Conservation (phyloP, 371 early-diverging fungal species). For the Mortierella sp. region DNA sequence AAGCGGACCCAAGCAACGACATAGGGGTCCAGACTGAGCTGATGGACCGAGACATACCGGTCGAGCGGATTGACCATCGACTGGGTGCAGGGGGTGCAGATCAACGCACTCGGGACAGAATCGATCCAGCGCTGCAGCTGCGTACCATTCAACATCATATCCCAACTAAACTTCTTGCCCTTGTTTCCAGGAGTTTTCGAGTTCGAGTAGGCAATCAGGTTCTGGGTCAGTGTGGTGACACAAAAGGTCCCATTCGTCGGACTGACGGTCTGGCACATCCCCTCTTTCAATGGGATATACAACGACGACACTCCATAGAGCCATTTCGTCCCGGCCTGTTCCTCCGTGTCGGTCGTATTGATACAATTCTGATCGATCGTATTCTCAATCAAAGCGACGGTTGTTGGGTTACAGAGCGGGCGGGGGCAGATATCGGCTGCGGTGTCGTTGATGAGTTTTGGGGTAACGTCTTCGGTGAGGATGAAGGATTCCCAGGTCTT, state of each 20-base stretch:
- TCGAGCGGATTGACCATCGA: constrained; percentile 41
- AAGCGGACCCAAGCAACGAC: constrained; percentile 16
- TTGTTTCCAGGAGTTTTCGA: background rate
- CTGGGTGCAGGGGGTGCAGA: constrained; percentile 41
- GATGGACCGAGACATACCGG: constrained; percentile 18
- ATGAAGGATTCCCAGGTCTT: constrained; percentile 4
- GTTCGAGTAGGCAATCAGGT: constrained; percentile 17
- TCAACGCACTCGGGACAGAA: constrained; percentile 3
- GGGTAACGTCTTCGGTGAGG: constrained; percentile 18
- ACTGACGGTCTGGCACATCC: constrained; percentile 31
- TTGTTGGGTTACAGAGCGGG: constrained; percentile 22
- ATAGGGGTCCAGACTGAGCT: constrained; percentile 14
- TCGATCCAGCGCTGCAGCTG: constrained; percentile 24
- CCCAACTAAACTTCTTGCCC: constrained; percentile 15
- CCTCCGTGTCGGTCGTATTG: constrained; percentile 10
- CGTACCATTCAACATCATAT: constrained; percentile 16
- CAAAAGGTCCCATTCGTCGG: constrained; percentile 45
- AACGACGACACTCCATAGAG: constrained; percentile 28
- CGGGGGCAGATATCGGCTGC: constrained; percentile 27
- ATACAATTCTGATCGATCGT: constrained; percentile 44
- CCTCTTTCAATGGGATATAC: constrained; percentile 44
- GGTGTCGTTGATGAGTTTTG: constrained; percentile 37
- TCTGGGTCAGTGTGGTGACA: constrained; percentile 24
- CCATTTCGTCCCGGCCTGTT: background rate
- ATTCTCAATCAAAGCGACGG: constrained; percentile 36